phyloP scores from a whole-genome alignment of 192 early-diverging fungal genomes.

The Piromyces sp. region DNA sequence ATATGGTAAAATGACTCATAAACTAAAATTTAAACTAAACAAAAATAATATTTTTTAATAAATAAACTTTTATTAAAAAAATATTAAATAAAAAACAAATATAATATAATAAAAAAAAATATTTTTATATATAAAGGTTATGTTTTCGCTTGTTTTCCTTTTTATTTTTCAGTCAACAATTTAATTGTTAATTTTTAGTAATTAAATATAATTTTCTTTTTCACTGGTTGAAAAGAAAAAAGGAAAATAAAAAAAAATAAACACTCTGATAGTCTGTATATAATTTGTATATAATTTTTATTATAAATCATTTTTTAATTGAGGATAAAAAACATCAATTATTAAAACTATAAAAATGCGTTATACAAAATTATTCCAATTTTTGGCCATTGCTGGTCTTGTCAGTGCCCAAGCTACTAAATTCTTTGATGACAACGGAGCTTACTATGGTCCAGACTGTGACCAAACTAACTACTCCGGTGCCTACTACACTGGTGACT shows the following conservation, averaged over 20 bases:
- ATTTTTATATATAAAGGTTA: too few species aligned
- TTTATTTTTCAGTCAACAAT: too few species aligned
- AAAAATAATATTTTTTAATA: too few species aligned
- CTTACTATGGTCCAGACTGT: neutral
- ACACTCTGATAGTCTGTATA: too few species aligned
- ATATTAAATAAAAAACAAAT: too few species aligned
- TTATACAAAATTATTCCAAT: neutral
- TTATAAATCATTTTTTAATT: neutral
- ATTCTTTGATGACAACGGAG: neutral
- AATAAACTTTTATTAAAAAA: too few species aligned
- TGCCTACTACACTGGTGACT: neutral
- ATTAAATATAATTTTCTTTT: neutral
- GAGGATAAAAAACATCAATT: neutral
- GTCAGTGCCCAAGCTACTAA: neutral
- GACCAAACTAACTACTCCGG: neutral
- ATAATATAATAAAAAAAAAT: too few species aligned
- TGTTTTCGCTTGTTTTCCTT: too few species aligned
- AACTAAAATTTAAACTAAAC: too few species aligned
- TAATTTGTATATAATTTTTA: too few species aligned
- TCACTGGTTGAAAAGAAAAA: neutral
- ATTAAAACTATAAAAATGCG: neutral
- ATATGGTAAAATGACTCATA: too few species aligned
- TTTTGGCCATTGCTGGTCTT: neutral
- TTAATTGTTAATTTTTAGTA: too few species aligned
- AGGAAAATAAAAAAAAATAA: neutral